These are phyloP conservation scores for Dryas octopetala DNA, from an alignment of 306 rosid genomes.

Conservation along the genomic window DNA sequence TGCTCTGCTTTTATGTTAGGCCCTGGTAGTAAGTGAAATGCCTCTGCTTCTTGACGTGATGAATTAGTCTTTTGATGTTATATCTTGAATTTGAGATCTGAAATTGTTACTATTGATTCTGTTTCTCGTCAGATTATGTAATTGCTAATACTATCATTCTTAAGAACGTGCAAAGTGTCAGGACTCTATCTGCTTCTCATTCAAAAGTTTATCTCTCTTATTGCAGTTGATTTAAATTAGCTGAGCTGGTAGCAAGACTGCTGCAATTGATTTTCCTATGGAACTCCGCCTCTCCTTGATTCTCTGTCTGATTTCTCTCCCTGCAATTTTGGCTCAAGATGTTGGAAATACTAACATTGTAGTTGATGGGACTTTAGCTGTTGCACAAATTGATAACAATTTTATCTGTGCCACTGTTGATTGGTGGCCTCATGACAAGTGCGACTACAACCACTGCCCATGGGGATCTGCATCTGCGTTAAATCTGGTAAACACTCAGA, in stretches of 20 bases:
- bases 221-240: slow-evolving; percentile 39
- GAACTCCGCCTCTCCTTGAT: slow-evolving; percentile 46
- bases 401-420: slow-evolving; percentile 94
- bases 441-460: slow-evolving; percentile 80
- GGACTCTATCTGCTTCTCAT: slow-evolving; percentile 16
- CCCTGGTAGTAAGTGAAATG: slow-evolving; percentile 18
- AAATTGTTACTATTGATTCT: slow-evolving; percentile 7
- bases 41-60: not conserved
- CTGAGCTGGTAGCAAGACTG: slow-evolving; percentile 29
- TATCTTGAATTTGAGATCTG: slow-evolving; percentile 19
- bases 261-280: slow-evolving; percentile 45
- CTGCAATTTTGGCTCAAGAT: slow-evolving; percentile 45
- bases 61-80: not conserved
- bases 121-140: not conserved
- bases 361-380: slow-evolving; percentile 53
- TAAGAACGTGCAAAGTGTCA: slow-evolving; percentile 15
- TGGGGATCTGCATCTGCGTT: slow-evolving; percentile 73
- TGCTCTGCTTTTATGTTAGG: not conserved
- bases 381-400: slow-evolving; percentile 64
- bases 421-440: slow-evolving; percentile 97
- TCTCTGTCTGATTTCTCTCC: slow-evolving; percentile 53
- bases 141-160: not conserved
- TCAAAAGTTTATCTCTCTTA: slow-evolving; percentile 10
- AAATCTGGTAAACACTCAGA: slow-evolving; percentile 59
- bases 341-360: slow-evolving; percentile 36